Percentiles rank a stretch among this genome's conserved stretches.
These are phyloP conservation scores for Phytophthora hybrid DNA, from an alignment of 352 stramenopile genomes.

Conservation along the genomic window DNA sequence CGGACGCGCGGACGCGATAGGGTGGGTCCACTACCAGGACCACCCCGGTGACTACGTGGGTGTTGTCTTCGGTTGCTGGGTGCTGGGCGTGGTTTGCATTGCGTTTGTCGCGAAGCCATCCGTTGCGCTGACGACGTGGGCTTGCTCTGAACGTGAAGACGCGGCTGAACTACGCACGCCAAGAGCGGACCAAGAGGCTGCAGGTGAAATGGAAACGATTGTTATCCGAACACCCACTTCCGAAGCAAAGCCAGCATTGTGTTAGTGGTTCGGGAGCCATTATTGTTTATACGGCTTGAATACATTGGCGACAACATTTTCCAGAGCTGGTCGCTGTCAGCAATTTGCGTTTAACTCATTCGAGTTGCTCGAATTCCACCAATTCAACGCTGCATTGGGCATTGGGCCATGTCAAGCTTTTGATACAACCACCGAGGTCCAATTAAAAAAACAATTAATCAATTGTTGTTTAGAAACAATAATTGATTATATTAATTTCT, in stretches of 20 bases:
- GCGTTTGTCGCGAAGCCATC: slow-evolving; percentile 27
- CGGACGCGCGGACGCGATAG: slow-evolving; percentile 24
- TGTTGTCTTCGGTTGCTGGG: slow-evolving; percentile 19
- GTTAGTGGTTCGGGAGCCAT: not conserved
- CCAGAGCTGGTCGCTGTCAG: not conserved
- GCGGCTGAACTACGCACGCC: not conserved
- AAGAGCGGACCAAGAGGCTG: slow-evolving; percentile 3
- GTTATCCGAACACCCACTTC: slow-evolving; percentile 14
- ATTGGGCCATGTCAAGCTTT: too few relatives aligned
- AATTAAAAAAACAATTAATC: too few relatives aligned
- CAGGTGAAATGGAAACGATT: slow-evolving; percentile 13
- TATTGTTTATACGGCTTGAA: not conserved
- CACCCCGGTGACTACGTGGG: slow-evolving; percentile 17
- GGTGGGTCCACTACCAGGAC: slow-evolving; percentile 33
- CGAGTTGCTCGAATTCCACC: slow-evolving; percentile 6
- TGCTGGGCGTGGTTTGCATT: slow-evolving; percentile 18
- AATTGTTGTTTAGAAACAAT: too few relatives aligned
- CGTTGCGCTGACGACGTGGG: slow-evolving; percentile 24
- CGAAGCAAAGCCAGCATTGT: slow-evolving; percentile 8
- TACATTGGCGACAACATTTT: not conserved
- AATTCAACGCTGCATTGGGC: not conserved
- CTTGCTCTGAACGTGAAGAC: slow-evolving; percentile 23
- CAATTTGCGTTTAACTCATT: not conserved
- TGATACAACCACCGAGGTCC: too few relatives aligned
- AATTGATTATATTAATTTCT: too few relatives aligned